Percentiles rank a stretch among this genome's conserved stretches.
Evolutionary conservation across 2,329 filamentous ascomycete species (phyloP).

Genomic region (Cercospora citrullina): DNA sequence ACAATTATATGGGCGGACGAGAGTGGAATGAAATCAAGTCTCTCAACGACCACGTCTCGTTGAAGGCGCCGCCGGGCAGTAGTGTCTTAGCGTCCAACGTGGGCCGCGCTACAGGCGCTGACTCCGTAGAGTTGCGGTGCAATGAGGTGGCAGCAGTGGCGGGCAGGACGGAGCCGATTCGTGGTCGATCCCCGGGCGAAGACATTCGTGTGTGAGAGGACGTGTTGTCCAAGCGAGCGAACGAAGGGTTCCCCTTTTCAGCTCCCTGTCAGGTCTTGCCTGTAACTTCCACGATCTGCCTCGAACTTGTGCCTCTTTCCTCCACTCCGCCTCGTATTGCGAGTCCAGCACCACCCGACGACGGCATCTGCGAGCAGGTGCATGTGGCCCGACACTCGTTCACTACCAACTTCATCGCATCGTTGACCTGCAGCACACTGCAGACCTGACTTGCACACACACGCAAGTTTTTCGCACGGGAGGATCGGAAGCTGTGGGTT

Average conservation of each 20-base stretch:
- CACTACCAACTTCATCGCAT: neutral
- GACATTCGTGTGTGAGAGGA: neutral
- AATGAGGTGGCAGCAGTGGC: constrained; percentile 6
- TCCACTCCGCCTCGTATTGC: constrained; percentile 22
- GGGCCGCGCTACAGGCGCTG: constrained; percentile 11
- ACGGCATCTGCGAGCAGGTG: neutral
- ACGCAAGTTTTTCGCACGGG: neutral
- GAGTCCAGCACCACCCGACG: constrained; percentile 3
- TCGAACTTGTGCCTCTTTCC: constrained; percentile 17
- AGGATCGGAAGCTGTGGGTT: constrained; percentile 1
- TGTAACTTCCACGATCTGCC: constrained; percentile 14
- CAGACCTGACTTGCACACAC: neutral
- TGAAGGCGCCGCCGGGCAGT: constrained; percentile 5
- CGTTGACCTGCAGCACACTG: neutral
- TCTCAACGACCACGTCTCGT: neutral
- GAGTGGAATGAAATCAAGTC: neutral
- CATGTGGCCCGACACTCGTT: neutral
- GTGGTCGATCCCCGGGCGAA: constrained; percentile 11
- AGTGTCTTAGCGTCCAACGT: neutral
- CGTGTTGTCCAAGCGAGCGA: constrained; percentile 5
- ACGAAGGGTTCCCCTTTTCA: neutral
- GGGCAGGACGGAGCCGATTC: constrained; percentile 6
- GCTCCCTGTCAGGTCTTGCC: constrained; percentile 8
- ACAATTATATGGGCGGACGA: neutral
- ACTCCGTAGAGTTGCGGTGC: constrained; percentile 9